Base-by-base conservation (phyloP, 225 moss, liverwort and hornwort species). In the Rhytidiadelphus loreus region DNA sequence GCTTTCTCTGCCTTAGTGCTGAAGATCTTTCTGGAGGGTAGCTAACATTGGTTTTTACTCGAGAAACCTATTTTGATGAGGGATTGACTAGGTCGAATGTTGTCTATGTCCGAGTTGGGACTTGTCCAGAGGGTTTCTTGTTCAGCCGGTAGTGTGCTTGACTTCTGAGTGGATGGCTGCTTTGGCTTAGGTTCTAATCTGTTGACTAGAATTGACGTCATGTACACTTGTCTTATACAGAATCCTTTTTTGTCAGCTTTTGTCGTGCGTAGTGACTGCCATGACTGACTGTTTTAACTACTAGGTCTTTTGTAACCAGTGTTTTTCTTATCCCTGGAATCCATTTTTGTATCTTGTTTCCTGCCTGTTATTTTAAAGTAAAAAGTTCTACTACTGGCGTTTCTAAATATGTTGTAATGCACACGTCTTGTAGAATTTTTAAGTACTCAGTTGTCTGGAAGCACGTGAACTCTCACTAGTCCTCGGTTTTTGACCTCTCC, bases 191-290 rank as follows among this genome's bases (percentile, higher is more conserved):
- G 83, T 88, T 90, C 89, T 86, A 88, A 91, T 94, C 88, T 87
- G 91, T 94, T 89, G 88, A 94, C 92, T 90, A 94, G 92, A 90
- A 91, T 90, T 92, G 71, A 60, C 43, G 88, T 74, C 77, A 86
- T 93, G 89, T 91, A 94, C 90, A 94, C 91, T 82, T 91, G 93
- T 92, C 92, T 88, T 90, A 91, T 94, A 94, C 90, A 89, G 79
- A 94, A 85, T 71, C 82, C 62, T 87, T 84, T 78, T 89, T 88
- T 83, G 65, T 84, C 77, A 57, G 57, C 88, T 33, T 78, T 35
- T 90, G 53, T 83, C 11, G 90, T 75, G 46, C 33, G 29, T 83
- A 88, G 86, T 70, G 72, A 79, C 86, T 80, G 58, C 35, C 44
- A 50, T 66, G 52, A 87, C 72, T 44, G 83, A 73, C 59, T 79